Percentiles rank a stretch among this genome's conserved stretches.
phyloP scores from a whole-genome alignment of 495 filamentous ascomycete genomes.

The Aspergillus sclerotioniger region DNA sequence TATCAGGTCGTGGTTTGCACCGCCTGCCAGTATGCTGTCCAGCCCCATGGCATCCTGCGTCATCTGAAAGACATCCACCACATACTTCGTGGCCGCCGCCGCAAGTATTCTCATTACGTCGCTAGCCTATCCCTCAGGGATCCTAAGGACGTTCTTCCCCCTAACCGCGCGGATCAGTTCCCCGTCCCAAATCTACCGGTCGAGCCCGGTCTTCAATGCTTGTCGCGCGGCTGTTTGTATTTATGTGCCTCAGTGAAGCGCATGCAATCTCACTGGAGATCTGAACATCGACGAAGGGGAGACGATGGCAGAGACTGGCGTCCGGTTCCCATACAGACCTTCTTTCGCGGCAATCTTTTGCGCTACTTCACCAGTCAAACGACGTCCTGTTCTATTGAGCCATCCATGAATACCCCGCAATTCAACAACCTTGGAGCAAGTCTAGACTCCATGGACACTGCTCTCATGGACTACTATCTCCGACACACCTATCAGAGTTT shows the following conservation, averaged over 20 bases:
- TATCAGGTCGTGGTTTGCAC: background rate
- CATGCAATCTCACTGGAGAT: conserved; percentile 32
- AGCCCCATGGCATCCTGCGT: conserved; percentile 31
- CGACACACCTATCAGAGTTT: conserved; percentile 21
- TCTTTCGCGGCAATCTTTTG: conserved; percentile 30
- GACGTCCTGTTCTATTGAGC: background rate
- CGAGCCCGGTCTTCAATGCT: conserved; percentile 28
- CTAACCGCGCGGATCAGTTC: conserved; percentile 18
- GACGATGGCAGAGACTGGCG: conserved; percentile 15
- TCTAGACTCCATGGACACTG: conserved; percentile 14
- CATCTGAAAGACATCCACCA: conserved; percentile 42
- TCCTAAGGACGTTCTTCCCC: conserved; percentile 23
- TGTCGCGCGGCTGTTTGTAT: conserved; percentile 22
- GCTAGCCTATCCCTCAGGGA: conserved; percentile 8
- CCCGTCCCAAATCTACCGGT: conserved; percentile 30
- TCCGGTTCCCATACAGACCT: conserved; percentile 22
- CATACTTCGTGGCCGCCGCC: conserved; percentile 24
- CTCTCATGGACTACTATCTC: conserved; percentile 22
- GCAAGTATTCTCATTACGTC: conserved; percentile 21
- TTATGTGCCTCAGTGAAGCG: conserved; percentile 29
- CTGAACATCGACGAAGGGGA: conserved; percentile 15
- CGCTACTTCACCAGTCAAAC: conserved; percentile 21
- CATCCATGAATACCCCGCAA: background rate
- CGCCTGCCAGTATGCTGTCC: conserved; percentile 33
- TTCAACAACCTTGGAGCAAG: conserved; percentile 5